Evolutionary conservation across 441 rosid genomes (phyloP), one percentile per base, ranked within the genome.

Genomic region (Jatropha podagrica): DNA sequence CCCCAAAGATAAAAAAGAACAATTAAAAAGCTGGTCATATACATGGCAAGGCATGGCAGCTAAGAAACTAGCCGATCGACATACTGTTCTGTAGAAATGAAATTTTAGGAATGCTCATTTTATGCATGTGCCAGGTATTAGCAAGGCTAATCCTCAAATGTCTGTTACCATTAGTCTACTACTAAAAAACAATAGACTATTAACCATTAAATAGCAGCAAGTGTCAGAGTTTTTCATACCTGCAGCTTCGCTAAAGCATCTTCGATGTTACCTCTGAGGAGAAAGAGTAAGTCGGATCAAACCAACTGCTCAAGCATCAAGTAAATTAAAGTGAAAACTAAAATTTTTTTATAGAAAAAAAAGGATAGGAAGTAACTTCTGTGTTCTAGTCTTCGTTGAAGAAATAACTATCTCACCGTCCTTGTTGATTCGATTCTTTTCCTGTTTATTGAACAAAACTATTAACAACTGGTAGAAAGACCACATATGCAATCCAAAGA

Each of bases 321-420:
- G 72, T 5, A 76, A 74, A 66, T 15, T 48, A 48, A 46, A 74
- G 17, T 55, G 38, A 58, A 27, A 46, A 14, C 10, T 59, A 51
- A 23, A 69, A 78, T 18, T 12, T 20, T 4, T 42, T 42, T 42
- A 4, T 42, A 5, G 0, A 42, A 77, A 64, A 65, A 55, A 37
- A 56, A 62, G 65, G 62, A 61, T 7, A 82, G 81, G 79, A 62
- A 80, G 77, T 84, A 52, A 94, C 97, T 89, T 96, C 79, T 92
- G 99, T 42, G 97, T 96, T 82, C 99, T 89, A 44, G 98, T 90
- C 86, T 86, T 96, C 37, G 98, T 94, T 38, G 99, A 96, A 74
- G 98, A 92, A 76, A 96, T 85, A 83, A 96, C 99, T 26, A 96
- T 83, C 78, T 96, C 98, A 41, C 98, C 97, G 37, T 96, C 98